A percentile compares a stretch with the other conserved stretches of the same genome.
phyloP scores from a whole-genome alignment of 1,284 basidiomycete genomes.

The Fomitopsis palustris region DNA sequence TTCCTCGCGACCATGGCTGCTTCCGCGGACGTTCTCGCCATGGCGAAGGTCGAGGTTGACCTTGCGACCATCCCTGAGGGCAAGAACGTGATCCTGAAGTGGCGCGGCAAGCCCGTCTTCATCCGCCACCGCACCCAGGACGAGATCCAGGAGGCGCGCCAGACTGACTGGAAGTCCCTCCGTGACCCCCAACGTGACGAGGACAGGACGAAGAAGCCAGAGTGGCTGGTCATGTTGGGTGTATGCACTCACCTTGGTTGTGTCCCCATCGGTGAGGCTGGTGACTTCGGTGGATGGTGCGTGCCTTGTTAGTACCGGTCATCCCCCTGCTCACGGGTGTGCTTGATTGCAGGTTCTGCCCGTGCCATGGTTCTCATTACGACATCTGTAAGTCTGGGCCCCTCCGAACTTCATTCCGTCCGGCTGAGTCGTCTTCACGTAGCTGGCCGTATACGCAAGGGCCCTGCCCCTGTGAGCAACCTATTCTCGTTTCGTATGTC shows the following conservation, averaged over 20 bases:
- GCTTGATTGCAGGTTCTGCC: conserved; percentile 77
- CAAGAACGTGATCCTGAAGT: conserved; percentile 97
- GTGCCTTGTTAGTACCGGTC: conserved; percentile 25
- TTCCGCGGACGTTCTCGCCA: conserved; percentile 95
- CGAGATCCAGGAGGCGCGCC: conserved; percentile 94
- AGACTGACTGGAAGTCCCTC: conserved; percentile 80
- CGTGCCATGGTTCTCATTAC: conserved; percentile 98
- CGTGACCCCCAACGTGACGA: conserved; percentile 94
- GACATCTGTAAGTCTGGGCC: conserved; percentile 70
- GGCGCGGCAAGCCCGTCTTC: conserved; percentile 99
- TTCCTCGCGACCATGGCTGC: conserved; percentile 96
- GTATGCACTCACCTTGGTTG: conserved; percentile 99
- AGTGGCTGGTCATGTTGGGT: conserved; percentile 98
- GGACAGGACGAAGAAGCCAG: conserved; percentile 87
- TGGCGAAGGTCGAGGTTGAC: conserved; percentile 98
- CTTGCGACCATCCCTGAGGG: conserved; percentile 92
- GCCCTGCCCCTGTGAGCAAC: conserved; percentile 81
- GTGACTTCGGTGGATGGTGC: conserved; percentile 96
- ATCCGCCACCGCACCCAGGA: conserved; percentile 92
- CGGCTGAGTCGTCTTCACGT: conserved; percentile 11
- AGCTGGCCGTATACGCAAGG: conserved; percentile 94
- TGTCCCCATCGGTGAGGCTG: conserved; percentile 97
- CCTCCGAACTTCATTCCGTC: neutral
- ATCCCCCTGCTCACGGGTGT: conserved; percentile 4
- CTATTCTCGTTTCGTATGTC: neutral